Evolutionary conservation across 2,329 filamentous ascomycete genomes (phyloP).

Genomic region (Colletotrichum caudatum): DNA sequence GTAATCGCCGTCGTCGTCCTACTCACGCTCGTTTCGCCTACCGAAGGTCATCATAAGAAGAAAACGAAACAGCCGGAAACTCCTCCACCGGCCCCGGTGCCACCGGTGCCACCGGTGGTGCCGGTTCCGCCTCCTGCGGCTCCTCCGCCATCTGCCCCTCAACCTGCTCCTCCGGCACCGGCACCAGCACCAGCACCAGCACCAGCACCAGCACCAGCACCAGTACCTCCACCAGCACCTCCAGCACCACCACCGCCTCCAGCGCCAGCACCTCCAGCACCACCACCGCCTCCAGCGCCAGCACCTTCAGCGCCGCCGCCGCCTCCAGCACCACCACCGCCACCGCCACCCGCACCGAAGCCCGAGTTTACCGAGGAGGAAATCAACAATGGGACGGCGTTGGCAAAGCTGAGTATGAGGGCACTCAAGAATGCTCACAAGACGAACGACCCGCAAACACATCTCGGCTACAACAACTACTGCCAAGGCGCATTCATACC

Average conservation of each 20-base stretch:
- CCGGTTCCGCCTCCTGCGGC: background rate
- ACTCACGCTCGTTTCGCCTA: background rate
- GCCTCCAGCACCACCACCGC: background rate
- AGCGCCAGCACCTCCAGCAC: background rate
- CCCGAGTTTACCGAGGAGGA: slow-evolving; percentile 18
- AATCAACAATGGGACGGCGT: slow-evolving; percentile 27
- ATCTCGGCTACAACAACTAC: background rate
- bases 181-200: background rate
- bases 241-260: background rate
- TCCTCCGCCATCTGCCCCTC: background rate
- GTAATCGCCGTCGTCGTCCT: background rate
- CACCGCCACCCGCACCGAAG: background rate
- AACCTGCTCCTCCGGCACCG: background rate
- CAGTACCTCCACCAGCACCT: background rate
- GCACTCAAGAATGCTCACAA: slow-evolving; percentile 17
- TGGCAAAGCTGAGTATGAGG: slow-evolving; percentile 11
- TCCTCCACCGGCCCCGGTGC: background rate
- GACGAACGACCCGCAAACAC: slow-evolving; percentile 11
- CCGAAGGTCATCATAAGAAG: background rate
- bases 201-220: background rate
- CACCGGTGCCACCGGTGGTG: background rate
- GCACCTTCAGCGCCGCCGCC: background rate
- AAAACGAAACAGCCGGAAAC: background rate
- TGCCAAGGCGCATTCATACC: slow-evolving; percentile 12
- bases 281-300: background rate